phyloP scores from a whole-genome alignment of 345 rosid species.

The Arabidopsis suecica region DNA sequence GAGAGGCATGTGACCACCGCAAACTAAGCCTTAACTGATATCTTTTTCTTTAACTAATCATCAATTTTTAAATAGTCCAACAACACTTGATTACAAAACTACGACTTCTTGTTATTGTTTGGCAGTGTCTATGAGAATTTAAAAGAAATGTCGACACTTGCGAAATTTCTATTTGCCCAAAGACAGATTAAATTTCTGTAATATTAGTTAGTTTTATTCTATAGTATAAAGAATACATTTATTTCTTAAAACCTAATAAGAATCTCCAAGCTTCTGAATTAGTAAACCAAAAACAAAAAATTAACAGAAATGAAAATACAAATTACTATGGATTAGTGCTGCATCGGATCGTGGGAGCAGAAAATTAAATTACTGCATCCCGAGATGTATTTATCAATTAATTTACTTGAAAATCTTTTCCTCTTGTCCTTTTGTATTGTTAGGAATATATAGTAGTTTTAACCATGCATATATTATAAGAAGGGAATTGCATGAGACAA shows the following conservation, averaged over 20 bases:
- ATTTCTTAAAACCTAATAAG: not conserved
- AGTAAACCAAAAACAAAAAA: not conserved
- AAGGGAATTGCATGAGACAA: slow-evolving; percentile 13
- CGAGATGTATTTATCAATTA: slow-evolving; percentile 3
- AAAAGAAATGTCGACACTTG: slow-evolving; percentile 23
- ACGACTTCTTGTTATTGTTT: slow-evolving; percentile 4
- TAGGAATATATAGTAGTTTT: slow-evolving; percentile 14
- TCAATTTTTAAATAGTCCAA: slow-evolving; percentile 15
- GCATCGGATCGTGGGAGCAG: slow-evolving; percentile 39
- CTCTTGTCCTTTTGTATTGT: slow-evolving; percentile 2
- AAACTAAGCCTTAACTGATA: slow-evolving; percentile 36
- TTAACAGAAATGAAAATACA: not conserved
- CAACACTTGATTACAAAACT: slow-evolving; percentile 12
- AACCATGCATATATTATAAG: slow-evolving; percentile 27
- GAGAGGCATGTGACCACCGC: slow-evolving; percentile 51
- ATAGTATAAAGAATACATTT: not conserved
- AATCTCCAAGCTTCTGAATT: not conserved
- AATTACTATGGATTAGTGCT: slow-evolving; percentile 39
- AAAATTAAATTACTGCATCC: not conserved
- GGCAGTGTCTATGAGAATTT: slow-evolving; percentile 29
- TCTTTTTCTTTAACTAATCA: not conserved
- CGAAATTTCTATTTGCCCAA: slow-evolving; percentile 24
- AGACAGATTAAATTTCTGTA: not conserved
- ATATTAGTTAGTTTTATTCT: not conserved
- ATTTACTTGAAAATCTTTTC: not conserved